Evolutionary conservation across 2,329 filamentous ascomycete species (phyloP).

Genomic region (Beauveria scarabaeidicola): DNA sequence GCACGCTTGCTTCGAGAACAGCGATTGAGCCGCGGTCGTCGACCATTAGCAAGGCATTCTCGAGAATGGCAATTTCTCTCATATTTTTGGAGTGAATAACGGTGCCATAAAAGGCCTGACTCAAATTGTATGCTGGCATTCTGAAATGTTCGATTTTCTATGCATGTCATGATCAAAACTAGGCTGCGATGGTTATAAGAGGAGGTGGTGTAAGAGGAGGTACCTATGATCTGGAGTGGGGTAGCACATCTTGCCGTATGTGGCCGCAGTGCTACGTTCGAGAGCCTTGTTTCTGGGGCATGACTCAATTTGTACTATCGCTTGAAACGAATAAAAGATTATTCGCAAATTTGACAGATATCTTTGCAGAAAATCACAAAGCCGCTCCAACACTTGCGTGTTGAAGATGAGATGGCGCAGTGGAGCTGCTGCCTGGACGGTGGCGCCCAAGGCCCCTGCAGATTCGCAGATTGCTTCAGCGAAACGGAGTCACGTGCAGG

Average conservation of each 20-base stretch:
- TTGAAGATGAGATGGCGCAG: not conserved
- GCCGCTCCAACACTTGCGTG: not conserved
- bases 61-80: constrained; percentile 28
- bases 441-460: not conserved
- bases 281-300: not conserved
- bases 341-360: not conserved
- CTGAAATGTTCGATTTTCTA: not conserved
- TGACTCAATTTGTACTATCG: no score
- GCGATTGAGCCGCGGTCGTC: constrained; percentile 18
- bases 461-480: not conserved
- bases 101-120: constrained; percentile 2
- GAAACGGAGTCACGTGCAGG: not conserved
- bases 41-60: constrained; percentile 28
- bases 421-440: constrained; percentile 6
- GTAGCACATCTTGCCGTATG: not conserved
- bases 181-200: not conserved
- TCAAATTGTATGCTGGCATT: not conserved
- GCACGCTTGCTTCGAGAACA: constrained; percentile 15
- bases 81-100: constrained; percentile 28
- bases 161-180: not conserved
- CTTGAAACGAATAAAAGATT: not conserved
- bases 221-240: not conserved
- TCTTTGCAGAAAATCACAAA: not conserved
- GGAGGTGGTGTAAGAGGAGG: not conserved
- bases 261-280: not conserved